Base-by-base conservation (phyloP, 192 early-diverging fungal species). In the Gaertneriomyces semiglobifer region DNA sequence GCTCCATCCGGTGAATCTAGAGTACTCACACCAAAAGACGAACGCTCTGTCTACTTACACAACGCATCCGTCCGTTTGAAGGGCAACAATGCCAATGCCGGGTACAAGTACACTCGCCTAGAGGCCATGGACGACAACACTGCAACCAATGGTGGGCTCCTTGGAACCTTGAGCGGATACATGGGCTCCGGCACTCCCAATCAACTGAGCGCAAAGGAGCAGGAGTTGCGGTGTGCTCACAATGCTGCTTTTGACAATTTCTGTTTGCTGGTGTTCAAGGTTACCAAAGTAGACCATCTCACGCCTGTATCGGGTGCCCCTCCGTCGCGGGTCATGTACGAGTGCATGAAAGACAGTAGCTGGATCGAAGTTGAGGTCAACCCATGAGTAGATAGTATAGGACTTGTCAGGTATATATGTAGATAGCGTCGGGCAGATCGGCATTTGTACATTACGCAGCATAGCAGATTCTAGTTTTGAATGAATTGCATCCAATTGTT, bases 241-340 rank as follows among this genome's bases (percentile, higher is more conserved):
- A 87, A 87, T 60, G 74, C 79, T 62, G 90, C 90, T 1, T 65
- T 89, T 58, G 90, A 92, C 58, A 89, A 90, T 65, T 90, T 88
- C 69, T 86, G 86, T 63, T 60, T 92, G 40, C 59, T 92, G 58
- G 77, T 88, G 3, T 89, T 88, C 58, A 88, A 88, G 58, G 78
- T 82, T 3, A 66, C 65, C 48, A 79, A 79, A 42, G 87, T 92
- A 10, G 83, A 86, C 7, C 82, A 88, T 57, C 76, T 78, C 20
- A 48, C 63, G 7, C 64, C 70, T 19, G 59, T 16, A 5, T 20
- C 64, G 72, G n/a, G 12, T 7, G 63, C 65, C 10, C 66, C 69
- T 8, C 77, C 77, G 25, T 25, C 42, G 8, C 53, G 78, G 50
- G 54, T 46, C 6, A 40, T 77, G 14, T 71, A 74, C 42, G 60